Conservation (phyloP, 2,329 filamentous ascomycete genomes). For the Dryadomyces quercivorus region DNA sequence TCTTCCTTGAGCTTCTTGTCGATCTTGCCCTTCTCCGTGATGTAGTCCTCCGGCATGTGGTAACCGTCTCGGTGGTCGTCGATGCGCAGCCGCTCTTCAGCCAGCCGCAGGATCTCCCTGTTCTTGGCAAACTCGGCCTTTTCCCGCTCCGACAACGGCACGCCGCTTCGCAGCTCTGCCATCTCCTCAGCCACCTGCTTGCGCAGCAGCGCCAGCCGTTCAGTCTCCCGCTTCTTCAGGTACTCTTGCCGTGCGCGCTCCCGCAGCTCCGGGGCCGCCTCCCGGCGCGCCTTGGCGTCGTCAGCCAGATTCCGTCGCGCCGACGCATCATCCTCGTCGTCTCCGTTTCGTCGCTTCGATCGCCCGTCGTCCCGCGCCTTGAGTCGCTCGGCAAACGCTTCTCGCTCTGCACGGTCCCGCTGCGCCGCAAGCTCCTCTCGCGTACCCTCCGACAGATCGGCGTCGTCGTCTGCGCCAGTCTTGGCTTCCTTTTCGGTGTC, state of each 20-base stretch:
- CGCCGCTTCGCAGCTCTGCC: conserved; percentile 65
- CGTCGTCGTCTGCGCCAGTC: conserved; percentile 22
- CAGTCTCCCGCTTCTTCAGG: conserved; percentile 79
- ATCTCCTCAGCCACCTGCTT: conserved; percentile 86
- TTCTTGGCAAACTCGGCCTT: conserved; percentile 84
- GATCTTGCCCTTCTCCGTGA: conserved; percentile 84
- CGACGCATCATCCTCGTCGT: conserved; percentile 32
- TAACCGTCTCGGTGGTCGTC: conserved; percentile 92
- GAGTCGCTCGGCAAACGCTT: conserved; percentile 68
- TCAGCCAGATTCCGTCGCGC: conserved; percentile 48
- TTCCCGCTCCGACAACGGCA: conserved; percentile 62
- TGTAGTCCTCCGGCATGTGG: conserved; percentile 86
- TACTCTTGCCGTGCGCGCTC: conserved; percentile 84
- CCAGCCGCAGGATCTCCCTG: conserved; percentile 65
- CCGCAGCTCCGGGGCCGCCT: conserved; percentile 69
- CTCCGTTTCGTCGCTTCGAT: conserved; percentile 53
- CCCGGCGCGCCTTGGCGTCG: conserved; percentile 53
- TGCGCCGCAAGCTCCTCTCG: conserved; percentile 44
- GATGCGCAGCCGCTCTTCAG: conserved; percentile 74
- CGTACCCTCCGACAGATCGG: conserved; percentile 48
- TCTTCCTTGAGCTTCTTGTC: conserved; percentile 80
- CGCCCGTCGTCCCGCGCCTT: conserved; percentile 58
- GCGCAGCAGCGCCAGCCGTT: conserved; percentile 73
- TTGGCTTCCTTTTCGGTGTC: neutral
- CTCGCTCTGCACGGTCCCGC: conserved; percentile 61